These are phyloP conservation scores for Metschnikowia proteae DNA, from an alignment of 805 yeast species.

Conservation along the genomic window DNA sequence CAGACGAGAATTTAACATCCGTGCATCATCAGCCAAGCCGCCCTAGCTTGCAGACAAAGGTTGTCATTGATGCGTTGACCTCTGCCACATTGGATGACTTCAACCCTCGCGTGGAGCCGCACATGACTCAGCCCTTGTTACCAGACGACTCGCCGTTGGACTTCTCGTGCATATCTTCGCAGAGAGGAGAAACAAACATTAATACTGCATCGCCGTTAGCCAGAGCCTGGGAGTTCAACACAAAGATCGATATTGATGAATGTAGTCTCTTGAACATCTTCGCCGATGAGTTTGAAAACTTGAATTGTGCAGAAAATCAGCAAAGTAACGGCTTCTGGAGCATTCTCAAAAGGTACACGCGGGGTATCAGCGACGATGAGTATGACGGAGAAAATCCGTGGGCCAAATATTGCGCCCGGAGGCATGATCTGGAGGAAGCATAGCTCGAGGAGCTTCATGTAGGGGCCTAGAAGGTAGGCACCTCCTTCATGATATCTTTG, in stretches of 20 bases:
- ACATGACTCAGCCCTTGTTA: constrained; percentile 17
- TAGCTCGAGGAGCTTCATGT: neutral
- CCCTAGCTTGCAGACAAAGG: neutral
- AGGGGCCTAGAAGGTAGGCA: neutral
- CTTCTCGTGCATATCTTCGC: constrained; percentile 10
- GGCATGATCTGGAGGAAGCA: neutral
- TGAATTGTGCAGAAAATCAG: constrained; percentile 4
- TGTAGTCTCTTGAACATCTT: constrained; percentile 14
- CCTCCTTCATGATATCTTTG: neutral
- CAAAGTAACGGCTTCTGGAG: constrained; percentile 8
- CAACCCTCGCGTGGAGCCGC: constrained; percentile 13
- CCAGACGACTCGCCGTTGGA: constrained; percentile 14
- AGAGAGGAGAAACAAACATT: constrained; percentile 10
- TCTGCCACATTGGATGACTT: constrained; percentile 10
- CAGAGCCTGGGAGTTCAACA: constrained; percentile 12
- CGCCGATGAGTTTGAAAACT: constrained; percentile 16
- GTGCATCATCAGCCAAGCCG: neutral
- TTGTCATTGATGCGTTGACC: constrained; percentile 6
- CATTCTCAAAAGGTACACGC: constrained; percentile 6
- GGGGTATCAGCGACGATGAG: constrained; percentile 15
- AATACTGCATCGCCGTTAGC: constrained; percentile 17
- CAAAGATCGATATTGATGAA: constrained; percentile 12
- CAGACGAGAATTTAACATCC: constrained; percentile 5
- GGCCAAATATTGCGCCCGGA: constrained; percentile 13
- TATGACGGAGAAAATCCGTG: constrained; percentile 17